These are phyloP conservation scores for Vanderwaltozyma tropicalis DNA, from an alignment of 805 yeast species.

Conservation along the genomic window DNA sequence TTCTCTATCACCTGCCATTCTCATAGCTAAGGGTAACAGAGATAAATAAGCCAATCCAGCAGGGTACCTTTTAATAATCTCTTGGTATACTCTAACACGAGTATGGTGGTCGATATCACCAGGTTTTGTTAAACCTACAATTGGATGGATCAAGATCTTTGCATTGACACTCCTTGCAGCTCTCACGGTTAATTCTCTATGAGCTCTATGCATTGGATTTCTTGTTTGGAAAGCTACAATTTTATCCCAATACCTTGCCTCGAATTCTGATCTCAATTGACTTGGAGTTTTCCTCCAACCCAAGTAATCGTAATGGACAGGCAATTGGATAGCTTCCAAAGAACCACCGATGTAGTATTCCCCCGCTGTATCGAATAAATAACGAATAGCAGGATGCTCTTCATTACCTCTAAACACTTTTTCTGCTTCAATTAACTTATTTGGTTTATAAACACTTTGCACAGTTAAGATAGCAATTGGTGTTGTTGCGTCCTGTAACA, in stretches of 20 bases:
- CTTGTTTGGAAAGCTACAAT: conserved; percentile 97
- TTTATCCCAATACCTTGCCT: conserved; percentile 69
- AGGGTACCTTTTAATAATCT: conserved; percentile 85
- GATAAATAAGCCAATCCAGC: conserved; percentile 87
- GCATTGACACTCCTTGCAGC: conserved; percentile 92
- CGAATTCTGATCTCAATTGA: conserved; percentile 78
- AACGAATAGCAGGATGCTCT: conserved; percentile 86
- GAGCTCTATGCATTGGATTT: conserved; percentile 98
- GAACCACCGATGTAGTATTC: conserved; percentile 84
- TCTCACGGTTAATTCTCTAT: conserved; percentile 88
- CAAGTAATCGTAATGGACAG: conserved; percentile 83
- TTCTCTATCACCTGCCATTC: conserved; percentile 98
- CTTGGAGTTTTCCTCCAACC: conserved; percentile 83
- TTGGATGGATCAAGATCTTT: conserved; percentile 87
- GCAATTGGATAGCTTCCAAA: conserved; percentile 71
- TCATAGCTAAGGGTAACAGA: conserved; percentile 88
- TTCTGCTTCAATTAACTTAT: conserved; percentile 70
- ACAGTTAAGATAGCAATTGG: conserved; percentile 76
- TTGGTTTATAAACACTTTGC: conserved; percentile 69
- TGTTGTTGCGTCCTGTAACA: conserved; percentile 71
- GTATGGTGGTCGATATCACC: conserved; percentile 98
- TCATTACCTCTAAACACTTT: conserved; percentile 93
- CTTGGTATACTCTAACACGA: conserved; percentile 89
- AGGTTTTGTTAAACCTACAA: conserved; percentile 92
- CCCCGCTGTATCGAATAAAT: conserved; percentile 62